Base-by-base conservation (phyloP, 176 grass and related monocot species). In the Raddia guianensis region DNA sequence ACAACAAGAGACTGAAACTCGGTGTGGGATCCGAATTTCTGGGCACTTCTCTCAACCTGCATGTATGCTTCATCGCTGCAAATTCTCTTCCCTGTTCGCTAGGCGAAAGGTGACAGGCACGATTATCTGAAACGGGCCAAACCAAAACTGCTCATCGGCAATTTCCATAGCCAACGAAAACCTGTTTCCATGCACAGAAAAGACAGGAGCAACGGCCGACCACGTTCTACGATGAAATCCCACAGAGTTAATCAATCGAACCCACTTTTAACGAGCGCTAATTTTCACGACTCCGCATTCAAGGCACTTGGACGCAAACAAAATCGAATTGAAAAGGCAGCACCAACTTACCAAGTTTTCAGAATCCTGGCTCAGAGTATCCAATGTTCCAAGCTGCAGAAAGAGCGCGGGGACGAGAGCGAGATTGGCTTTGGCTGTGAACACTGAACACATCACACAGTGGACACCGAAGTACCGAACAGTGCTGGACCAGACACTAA, bases 1-100 rank as follows among this genome's bases (percentile, higher is more conserved):
- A 47, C 48, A 49, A 2, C 47, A 83, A 78, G 42, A 70, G 13
- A 2, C 57, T 52, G 64, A 63, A 53, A 69, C 10, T 60, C 56
- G 42, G 46, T 9, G 80, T 79, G 75, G 68, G 34, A 84, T 79
- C 61, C 75, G 9, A 88, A 79, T 50, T 68, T 51, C 44, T 76
- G 34, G 13, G 47, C 71, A 65, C 19, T 51, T 61, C 67, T 53
- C 47, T 1, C 73, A 49, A 14, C 57, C 18, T 27, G 27, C 27
- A 27, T 0, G 66, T 57, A 56, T 11, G 63, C 10, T 20, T 7
- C 53, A n/a, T 8, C n/a, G 63, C 76, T 35, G 53, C 44, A 42
- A 42, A 5, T 7, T 64, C 40, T 49, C 65, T 40, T 44, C 76
- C 54, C n/a, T 35, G 12, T 68, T 70, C 55, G 14, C 56, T 1